A percentile compares a stretch with the other conserved stretches of the same genome.
Conservation (phyloP, 371 early-diverging fungal species). For the Mucor irregularis region DNA sequence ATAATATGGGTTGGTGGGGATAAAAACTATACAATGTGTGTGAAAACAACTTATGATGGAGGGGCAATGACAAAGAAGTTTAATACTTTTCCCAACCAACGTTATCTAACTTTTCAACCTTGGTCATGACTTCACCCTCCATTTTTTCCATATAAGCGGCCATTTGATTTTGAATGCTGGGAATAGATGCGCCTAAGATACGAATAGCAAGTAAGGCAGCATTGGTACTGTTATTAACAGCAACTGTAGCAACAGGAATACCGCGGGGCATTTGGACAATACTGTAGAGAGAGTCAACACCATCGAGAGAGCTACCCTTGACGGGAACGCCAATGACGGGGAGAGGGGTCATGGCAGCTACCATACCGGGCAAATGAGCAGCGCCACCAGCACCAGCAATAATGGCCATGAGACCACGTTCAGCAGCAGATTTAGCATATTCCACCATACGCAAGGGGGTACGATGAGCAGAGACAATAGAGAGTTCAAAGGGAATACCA, state of each 20-base stretch:
- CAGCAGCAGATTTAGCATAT: slow-evolving; percentile 84
- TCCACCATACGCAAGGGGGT: slow-evolving; percentile 92
- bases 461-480: slow-evolving; percentile 95
- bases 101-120: slow-evolving; percentile 75
- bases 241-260: slow-evolving; percentile 96
- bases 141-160: slow-evolving; percentile 71
- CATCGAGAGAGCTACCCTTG: slow-evolving; percentile 88
- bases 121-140: slow-evolving; percentile 83
- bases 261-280: slow-evolving; percentile 99
- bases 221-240: slow-evolving; percentile 95
- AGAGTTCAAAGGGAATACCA: slow-evolving; percentile 91
- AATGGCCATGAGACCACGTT: slow-evolving; percentile 90
- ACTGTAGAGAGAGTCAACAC: slow-evolving; percentile 93
- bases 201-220: slow-evolving; percentile 94
- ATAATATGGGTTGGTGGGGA: too few relatives aligned
- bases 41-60: too few relatives aligned
- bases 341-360: slow-evolving; percentile 92
- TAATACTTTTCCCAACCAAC: slow-evolving; percentile 48
- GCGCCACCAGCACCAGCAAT: slow-evolving; percentile 98
- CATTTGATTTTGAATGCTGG: slow-evolving; percentile 78
- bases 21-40: too few relatives aligned
- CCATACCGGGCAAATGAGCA: slow-evolving; percentile 98
- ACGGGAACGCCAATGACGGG: slow-evolving; percentile 98
- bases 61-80: too few relatives aligned
- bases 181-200: slow-evolving; percentile 81